Conservation (phyloP, 768 basidiomycete genomes). For the Baorangia bicolor region DNA sequence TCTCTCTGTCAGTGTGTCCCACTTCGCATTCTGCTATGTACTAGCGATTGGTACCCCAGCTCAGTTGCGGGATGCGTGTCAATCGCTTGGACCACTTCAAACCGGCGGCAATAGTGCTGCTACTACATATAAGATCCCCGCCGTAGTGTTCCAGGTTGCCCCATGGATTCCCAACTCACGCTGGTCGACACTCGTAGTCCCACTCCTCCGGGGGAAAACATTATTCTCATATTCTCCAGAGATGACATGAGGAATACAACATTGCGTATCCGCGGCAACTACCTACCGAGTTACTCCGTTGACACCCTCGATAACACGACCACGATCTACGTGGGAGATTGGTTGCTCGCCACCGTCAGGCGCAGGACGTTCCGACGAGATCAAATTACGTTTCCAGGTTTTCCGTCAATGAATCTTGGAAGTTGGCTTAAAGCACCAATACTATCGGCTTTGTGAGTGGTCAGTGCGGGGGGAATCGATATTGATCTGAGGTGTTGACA, state of each 20-base stretch:
- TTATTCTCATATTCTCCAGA: slow-evolving; percentile 8
- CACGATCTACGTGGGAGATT: background rate
- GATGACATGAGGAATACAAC: slow-evolving; percentile 15
- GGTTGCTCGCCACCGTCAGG: slow-evolving; percentile 12
- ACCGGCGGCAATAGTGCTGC: background rate
- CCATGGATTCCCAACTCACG: slow-evolving; percentile 17
- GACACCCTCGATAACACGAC: slow-evolving; percentile 4
- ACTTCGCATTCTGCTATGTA: background rate
- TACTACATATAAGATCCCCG: background rate
- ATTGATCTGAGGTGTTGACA: background rate
- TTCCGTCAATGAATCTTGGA: slow-evolving; percentile 4
- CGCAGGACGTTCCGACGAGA: slow-evolving; percentile 11
- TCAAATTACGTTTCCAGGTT: slow-evolving; percentile 14
- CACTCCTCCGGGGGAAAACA: background rate
- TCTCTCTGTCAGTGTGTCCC: too few relatives aligned
- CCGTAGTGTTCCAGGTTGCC: too few relatives aligned
- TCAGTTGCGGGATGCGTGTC: background rate
- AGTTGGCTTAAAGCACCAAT: slow-evolving; percentile 13
- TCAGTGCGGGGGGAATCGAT: background rate
- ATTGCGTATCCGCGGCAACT: background rate
- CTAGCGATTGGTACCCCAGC: too few relatives aligned
- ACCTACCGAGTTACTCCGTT: slow-evolving; percentile 11
- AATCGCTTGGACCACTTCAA: background rate
- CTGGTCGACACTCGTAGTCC: slow-evolving; percentile 1
- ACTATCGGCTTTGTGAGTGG: slow-evolving; percentile 14